Base-by-base conservation (phyloP, 345 rosid species). In the Syzygium aqueum region DNA sequence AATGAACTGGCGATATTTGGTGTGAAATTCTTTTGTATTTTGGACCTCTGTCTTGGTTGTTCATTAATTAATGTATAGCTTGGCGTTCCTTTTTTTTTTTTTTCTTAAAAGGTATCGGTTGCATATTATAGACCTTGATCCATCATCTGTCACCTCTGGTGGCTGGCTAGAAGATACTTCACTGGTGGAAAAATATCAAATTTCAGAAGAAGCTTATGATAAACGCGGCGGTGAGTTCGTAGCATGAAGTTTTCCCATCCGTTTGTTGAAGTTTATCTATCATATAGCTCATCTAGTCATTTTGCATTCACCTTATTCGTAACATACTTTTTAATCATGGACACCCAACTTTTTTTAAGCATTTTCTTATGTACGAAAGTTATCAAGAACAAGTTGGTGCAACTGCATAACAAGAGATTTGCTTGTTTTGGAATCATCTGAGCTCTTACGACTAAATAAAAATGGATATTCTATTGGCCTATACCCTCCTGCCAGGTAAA, bases 101-200 rank as follows among this genome's bases (percentile, higher is more conserved):
- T 77, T 53, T 84, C 78, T 89, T 30, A 23, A 88, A 67, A 97
- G 99, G 94, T 96, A 89, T 88, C 95, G 96, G 85, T 83, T 97
- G 87, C 96, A 96, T 89, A 89, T 97, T 78, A 90, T 94, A 30
- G 99, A 97, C 91, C 93, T 94, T 86, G 99, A 97, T 37, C 98
- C 99, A 14, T 93, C 98, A 21, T 96, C 98, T 5, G 96, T 96
- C 37, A 97, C 99, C 49, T 93, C 97, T 46, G 98, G 98, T 59
- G 97, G 99, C 11, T 96, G 98, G 98, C 94, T 97, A 43, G 99
- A 97, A 88, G 98, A 97, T 88, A 96, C 98, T 33, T 96, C 99
- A 50, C 84, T 95, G 73, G 98, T 97, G 86, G 95, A 96, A 90
- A 97, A 95, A 91, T 97, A 95, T 91, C 86, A 87, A 0, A 97